Evolutionary conservation across 768 basidiomycete genomes (phyloP), one percentile per base, ranked within the genome.

Genomic region (Russula sp.): DNA sequence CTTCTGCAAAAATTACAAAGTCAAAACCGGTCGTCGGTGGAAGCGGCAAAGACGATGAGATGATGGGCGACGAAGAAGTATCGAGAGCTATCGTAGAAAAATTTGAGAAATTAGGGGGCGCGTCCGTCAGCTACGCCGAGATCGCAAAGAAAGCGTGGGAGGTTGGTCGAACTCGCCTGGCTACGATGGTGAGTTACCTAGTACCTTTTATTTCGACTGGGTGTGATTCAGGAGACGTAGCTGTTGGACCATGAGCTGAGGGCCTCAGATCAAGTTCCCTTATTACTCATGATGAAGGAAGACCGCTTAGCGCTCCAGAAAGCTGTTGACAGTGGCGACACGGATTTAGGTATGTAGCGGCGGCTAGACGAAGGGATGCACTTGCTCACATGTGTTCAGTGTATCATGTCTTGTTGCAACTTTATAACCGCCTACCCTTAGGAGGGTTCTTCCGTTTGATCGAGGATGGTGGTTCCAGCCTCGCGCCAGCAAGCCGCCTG

Each of bases 61-160:
- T 84, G 13, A 75, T 75, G 20, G 86, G 83, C 22, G 94, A 97
- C 66, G 87, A 87, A 41, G 86, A 85, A 46, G 77, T 96, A 11
- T 94, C 93, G 69, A 77, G 77, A 51, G 73, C 83, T 60, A 96
- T 99, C 61, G 94, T 98, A 5, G 84, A 87, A 68, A 98, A 98
- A 72, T 93, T 98, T 55, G 81, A 89, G 70, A 83, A 83, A 59
- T 78, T 95, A 42, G 91, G 91, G 18, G 83, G 86, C 18, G 80
- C 78, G 1, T 83, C 83, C 8, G 92, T 97, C 18, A 93, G 90
- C 69, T 98, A 93, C 71, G 94, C 95, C 9, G 96, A 97, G 62
- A 93, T 98, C 66, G 94, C 97, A 4, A 86, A 85, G 72, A 85
- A 86, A 49, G 95, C 96, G 35, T 98, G 95, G 94, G 87, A 91